phyloP scores from a whole-genome alignment of 345 rosid species.

The Arabidopsis arenosa region DNA sequence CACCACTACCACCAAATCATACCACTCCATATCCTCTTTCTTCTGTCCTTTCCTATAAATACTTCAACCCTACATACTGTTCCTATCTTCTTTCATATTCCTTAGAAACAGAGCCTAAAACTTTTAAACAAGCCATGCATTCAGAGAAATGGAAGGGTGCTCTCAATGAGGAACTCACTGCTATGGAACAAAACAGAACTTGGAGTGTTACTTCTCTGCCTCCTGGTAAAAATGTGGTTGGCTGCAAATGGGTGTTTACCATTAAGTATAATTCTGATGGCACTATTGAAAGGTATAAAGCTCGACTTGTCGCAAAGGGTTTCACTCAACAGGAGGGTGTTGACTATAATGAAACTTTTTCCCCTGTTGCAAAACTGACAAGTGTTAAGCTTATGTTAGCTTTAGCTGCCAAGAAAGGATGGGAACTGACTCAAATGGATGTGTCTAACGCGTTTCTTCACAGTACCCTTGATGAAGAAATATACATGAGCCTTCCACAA shows the following conservation, averaged over 20 bases:
- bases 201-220: background rate
- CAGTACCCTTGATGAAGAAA: background rate
- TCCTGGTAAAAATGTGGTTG: background rate
- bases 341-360: background rate
- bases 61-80: rapidly evolving
- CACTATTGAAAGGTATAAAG: background rate
- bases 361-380: background rate
- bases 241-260: background rate
- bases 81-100: background rate
- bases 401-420: too few relatives aligned
- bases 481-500: background rate
- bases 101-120: background rate
- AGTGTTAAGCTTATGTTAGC: background rate
- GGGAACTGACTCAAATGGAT: too few relatives aligned
- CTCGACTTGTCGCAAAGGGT: background rate
- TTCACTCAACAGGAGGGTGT: background rate
- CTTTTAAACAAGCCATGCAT: background rate
- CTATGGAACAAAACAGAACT: background rate
- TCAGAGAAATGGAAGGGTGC: background rate
- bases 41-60: background rate
- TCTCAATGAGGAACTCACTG: rapidly evolving
- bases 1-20: background rate
- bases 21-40: background rate
- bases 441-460: background rate
- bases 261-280: background rate